Evolutionary conservation across 805 yeast genomes (phyloP).

Genomic region (Ogataea siamensis): DNA sequence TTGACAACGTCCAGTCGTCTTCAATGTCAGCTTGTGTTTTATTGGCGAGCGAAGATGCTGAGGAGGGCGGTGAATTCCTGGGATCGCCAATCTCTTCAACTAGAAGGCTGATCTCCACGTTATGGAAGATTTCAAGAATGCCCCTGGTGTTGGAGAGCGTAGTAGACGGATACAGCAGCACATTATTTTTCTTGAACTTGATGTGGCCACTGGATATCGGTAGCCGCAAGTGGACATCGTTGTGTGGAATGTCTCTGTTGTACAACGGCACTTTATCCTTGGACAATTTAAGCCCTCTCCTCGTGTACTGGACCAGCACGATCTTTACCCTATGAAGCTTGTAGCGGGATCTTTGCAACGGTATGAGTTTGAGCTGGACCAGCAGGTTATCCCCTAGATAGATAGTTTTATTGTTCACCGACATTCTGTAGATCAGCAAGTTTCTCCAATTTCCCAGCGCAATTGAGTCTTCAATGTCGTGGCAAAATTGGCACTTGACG

Average conservation of each 20-base stretch:
- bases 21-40: slow-evolving; percentile 14
- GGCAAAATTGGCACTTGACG: slow-evolving; percentile 17
- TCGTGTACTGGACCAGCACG: slow-evolving; percentile 25
- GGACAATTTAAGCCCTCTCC: slow-evolving; percentile 6
- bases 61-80: neutral
- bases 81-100: slow-evolving; percentile 3
- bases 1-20: slow-evolving; percentile 21
- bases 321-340: slow-evolving; percentile 24
- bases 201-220: slow-evolving; percentile 5
- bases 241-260: neutral
- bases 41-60: neutral
- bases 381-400: slow-evolving; percentile 20
- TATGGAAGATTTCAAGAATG: slow-evolving; percentile 26
- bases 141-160: slow-evolving; percentile 13
- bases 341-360: slow-evolving; percentile 21
- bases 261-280: slow-evolving; percentile 1
- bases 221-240: neutral
- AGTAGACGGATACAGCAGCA: slow-evolving; percentile 25
- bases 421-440: slow-evolving; percentile 26
- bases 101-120: slow-evolving; percentile 12
- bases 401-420: slow-evolving; percentile 19
- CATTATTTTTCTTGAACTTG: slow-evolving; percentile 1
- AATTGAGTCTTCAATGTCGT: slow-evolving; percentile 17
- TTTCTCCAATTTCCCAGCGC: slow-evolving; percentile 35
- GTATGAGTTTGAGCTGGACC: slow-evolving; percentile 24